phyloP scores from a whole-genome alignment of 2,329 filamentous ascomycete species.

The Trichoderma breve region DNA sequence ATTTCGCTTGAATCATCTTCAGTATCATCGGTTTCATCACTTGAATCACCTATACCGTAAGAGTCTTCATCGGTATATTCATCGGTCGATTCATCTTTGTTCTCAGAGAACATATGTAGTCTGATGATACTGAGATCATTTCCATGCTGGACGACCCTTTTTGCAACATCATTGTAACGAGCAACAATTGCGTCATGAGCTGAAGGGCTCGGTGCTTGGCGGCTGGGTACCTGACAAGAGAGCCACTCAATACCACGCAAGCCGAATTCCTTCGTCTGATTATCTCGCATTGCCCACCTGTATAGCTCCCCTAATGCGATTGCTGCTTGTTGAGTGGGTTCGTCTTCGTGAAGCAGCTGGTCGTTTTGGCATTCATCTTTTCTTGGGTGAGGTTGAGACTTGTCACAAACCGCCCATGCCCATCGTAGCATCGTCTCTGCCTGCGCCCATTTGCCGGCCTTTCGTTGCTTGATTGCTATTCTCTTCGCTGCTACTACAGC shows the following conservation, averaged over 20 bases:
- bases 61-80: no score
- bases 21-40: no score
- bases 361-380: neutral
- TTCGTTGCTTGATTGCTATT: neutral
- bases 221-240: neutral
- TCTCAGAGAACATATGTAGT: no score
- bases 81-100: no score
- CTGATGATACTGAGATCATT: neutral
- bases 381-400: neutral
- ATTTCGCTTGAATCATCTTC: no score
- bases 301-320: neutral
- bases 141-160: rapidly evolving
- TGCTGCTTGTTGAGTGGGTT: neutral
- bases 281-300: neutral
- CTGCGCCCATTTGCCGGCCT: neutral
- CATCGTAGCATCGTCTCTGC: neutral
- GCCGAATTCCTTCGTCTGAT: neutral
- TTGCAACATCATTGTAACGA: neutral
- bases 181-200: neutral
- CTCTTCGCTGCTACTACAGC: neutral
- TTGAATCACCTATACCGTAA: no score
- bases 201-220: rapidly evolving
- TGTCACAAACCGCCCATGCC: neutral
- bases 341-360: neutral
- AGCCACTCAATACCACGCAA: neutral